phyloP scores from a whole-genome alignment of 1,139 yeast genomes.

The Nakaseomyces kungkrabaensis region DNA sequence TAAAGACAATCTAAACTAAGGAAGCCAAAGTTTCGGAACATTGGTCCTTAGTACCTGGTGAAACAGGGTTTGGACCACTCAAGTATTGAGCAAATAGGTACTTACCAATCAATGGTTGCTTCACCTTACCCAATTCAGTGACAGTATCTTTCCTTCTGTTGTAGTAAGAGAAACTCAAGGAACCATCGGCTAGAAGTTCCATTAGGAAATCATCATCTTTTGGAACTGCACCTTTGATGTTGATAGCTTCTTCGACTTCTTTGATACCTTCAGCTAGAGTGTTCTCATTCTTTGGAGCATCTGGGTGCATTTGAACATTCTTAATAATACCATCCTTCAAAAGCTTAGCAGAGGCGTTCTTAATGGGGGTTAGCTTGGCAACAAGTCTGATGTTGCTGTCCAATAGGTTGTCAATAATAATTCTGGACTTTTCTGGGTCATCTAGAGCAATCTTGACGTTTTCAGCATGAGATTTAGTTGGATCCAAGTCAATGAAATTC shows the following conservation, averaged over 20 bases:
- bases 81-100: constrained; percentile 45
- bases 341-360: constrained; percentile 81
- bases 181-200: constrained; percentile 37
- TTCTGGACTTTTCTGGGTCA: constrained; percentile 42
- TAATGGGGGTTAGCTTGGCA: constrained; percentile 67
- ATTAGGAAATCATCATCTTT: constrained; percentile 29
- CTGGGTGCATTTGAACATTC: constrained; percentile 16
- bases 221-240: constrained; percentile 6
- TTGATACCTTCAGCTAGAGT: not conserved
- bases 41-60: constrained; percentile 29
- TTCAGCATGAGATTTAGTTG: constrained; percentile 32
- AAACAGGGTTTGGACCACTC: constrained; percentile 45
- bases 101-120: constrained; percentile 40
- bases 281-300: constrained; percentile 1
- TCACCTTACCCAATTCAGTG: constrained; percentile 36
- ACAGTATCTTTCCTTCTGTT: constrained; percentile 26
- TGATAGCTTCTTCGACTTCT: constrained; percentile 4
- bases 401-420: constrained; percentile 44
- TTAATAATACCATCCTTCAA: constrained; percentile 71
- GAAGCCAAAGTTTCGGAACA: constrained; percentile 28
- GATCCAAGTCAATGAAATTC: constrained; percentile 24
- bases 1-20: constrained; percentile 32
- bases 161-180: constrained; percentile 35
- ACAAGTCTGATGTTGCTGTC: constrained; percentile 48
- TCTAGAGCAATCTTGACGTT: constrained; percentile 47